Evolutionary conservation across 2,329 filamentous ascomycete species (phyloP), one percentile per base, ranked within the genome.

Genomic region (Cladosporium sp.): DNA sequence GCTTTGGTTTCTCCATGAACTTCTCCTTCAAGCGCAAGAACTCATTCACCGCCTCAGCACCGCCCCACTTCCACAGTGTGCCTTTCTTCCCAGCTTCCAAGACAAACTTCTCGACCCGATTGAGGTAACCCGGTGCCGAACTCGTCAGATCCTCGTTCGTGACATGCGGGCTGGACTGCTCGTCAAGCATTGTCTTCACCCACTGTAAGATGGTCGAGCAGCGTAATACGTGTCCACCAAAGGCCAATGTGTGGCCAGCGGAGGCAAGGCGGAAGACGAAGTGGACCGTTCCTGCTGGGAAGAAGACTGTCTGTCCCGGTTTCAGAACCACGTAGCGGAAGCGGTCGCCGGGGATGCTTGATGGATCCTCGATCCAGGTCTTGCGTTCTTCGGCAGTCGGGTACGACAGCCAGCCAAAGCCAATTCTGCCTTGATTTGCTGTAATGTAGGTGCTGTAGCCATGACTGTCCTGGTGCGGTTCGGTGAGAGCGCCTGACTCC

Each of bases 131-230:
- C 6, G 64, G 60, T 30, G 68, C 68, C 19, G 71, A 69, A 42
- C 77, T 67, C 58, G 73, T 74, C 58, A 80, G 60, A 17, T 79
- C 77, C 61, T 79, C 67, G 37, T 76, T 76, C 58, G 78, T 76
- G 50, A 79, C 75, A 38, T 75, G 74, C 61, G 72, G 70, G 42
- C 75, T 71, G 17, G 74, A 67, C 1, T 74, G 73, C 61, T 76
- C 74, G 55, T 77, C 74, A 56, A 78, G 73, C 45, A 80, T 66
- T 51, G 75, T 77, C 66, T 76, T 73, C 12, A 78, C 69, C 72
- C 78, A 77, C 55, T 75, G 66, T 9, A 76, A 72, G 12, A 72
- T 68, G 52, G 67, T 70, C n/a, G 67, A 70, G 60, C 68, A 70
- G 25, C 70, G 64, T 36, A 72, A 55, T 5, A 70, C 61, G 40